Base-by-base conservation (phyloP, 345 rosid species). In the Gossypium stocksii region DNA sequence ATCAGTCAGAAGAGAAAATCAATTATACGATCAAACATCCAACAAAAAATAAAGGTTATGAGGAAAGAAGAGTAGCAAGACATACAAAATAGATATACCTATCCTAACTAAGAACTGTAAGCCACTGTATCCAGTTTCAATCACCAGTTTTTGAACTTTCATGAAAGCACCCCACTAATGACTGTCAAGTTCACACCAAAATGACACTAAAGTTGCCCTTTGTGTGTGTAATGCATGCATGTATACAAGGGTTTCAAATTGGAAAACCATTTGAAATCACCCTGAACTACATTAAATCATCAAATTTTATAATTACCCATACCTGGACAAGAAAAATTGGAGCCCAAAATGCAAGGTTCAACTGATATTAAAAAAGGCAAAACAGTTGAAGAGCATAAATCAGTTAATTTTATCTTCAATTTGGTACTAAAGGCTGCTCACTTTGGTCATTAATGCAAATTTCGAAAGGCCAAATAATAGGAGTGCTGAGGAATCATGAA, bases 1-100 rank as follows among this genome's bases (percentile, higher is more conserved):
- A 78, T 65, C 17, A 20, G 75, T 63, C 57, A 75, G 48, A 72
- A 56, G 16, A 46, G 56, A 74, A 62, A 67, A 48, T 9, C 22
- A 67, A 69, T 38, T 10, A 46, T 27, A 44, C 41, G 46, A 9
- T 34, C 38, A 69, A 22, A 56, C 19, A 62, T 49, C 70, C 46
- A 70, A 59, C 51, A 17, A 41, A 51, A 34, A 66, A 15, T n/a
- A 70, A 76, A 65, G 15, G 52, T 54, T 52, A 34, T 4, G 22
- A 34, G 27, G 38, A 77, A 16, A 58, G 20, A 9, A 1, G 25
- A 20, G 13, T 56, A 19, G 2, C n/a, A 81, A 64, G 78, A 77
- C 12, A 54, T 9, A 11, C 27, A 71, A 58, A 76, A 11, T 51
- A 25, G 9, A 69, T 51, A 53, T 43, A 41, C 61, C 20, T 19